Conservation (phyloP, 2,329 filamentous ascomycete genomes). For the Colletotrichum sp. region DNA sequence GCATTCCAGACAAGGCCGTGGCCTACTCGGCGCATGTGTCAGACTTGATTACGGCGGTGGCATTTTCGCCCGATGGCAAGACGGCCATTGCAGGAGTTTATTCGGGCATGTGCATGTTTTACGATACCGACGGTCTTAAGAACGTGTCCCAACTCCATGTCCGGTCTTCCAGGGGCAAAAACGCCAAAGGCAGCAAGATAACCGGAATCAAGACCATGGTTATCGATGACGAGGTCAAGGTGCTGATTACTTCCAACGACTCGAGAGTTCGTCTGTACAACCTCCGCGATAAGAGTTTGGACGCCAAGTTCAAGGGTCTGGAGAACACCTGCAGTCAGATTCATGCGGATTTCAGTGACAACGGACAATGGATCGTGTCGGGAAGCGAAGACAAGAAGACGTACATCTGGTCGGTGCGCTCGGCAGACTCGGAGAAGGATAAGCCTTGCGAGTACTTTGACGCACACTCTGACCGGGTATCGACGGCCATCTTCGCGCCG, state of each 20-base stretch:
- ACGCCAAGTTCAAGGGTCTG: conserved; percentile 90
- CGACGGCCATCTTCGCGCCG: conserved; percentile 86
- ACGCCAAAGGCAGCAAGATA: conserved; percentile 96
- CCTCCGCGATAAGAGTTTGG: conserved; percentile 81
- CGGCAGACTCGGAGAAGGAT: conserved; percentile 69
- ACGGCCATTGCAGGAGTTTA: conserved; percentile 88
- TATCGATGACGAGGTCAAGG: conserved; percentile 73
- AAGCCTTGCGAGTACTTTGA: conserved; percentile 92
- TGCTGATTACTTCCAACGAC: conserved; percentile 94
- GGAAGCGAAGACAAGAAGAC: conserved; percentile 91
- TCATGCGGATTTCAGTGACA: conserved; percentile 85
- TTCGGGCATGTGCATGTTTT: conserved; percentile 86
- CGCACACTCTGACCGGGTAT: conserved; percentile 87
- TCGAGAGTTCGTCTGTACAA: conserved; percentile 91
- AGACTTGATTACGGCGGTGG: conserved; percentile 92
- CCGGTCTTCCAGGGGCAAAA: conserved; percentile 89
- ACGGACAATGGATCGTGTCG: conserved; percentile 85
- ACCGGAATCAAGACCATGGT: conserved; percentile 85
- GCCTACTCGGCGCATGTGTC: conserved; percentile 79
- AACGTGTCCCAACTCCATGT: conserved; percentile 87
- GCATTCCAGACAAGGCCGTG: conserved; percentile 94
- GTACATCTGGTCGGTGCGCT: conserved; percentile 84
- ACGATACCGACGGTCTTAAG: conserved; percentile 89
- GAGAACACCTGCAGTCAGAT: conserved; percentile 93
- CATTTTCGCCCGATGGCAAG: conserved; percentile 91